Evolutionary conservation across 1,284 basidiomycete genomes (phyloP), one percentile per base, ranked within the genome.

Genomic region (Cryptococcus hybrid): DNA sequence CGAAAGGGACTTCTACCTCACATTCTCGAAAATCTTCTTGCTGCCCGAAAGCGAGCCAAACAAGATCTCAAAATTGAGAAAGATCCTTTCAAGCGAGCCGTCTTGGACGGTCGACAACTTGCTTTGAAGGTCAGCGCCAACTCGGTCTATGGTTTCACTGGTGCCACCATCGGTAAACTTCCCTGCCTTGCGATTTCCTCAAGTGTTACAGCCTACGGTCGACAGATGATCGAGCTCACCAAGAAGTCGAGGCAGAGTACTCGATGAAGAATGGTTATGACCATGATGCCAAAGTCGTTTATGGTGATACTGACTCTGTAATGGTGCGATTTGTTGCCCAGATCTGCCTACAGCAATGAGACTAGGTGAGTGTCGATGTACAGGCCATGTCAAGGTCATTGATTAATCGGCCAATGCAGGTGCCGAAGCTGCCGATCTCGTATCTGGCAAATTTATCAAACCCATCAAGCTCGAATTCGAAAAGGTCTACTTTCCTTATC

Each of bases 401-500:
- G n/a, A 47, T 7, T 39, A 37, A 64, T 63, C 45, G 63, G 45
- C 5, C 13, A 34, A 9, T 39, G 38, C 64, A 92, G 94, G 95
- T 40, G 87, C 87, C 35, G 91, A 98, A 79, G 96, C 96, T 0
- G 96, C 96, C 1, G 87, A 90, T 36, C 83, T 90, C n/a, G 95
- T 99, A 5, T 93, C 93, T 0, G 76, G 82, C 42, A 92, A 92
- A 74, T 98, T 98, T 77, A 80, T 92, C 68, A 88, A 88, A 69
- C 93, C 94, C 0, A 97, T 97, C 81, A 97, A 96, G 73, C 84
- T 98, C 15, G 94, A 97, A 75, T 98, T 98, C 79, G 93, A 98
- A 75, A 97, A 98, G 74, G 92, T 97, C 1, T 98, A 98, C 78
- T 97, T 89, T 75, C 93, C 93, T 3, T 98, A 97, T 74, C 79